These are phyloP conservation scores for Populus ilicifolia DNA, from an alignment of 345 rosid species.

Conservation along the genomic window DNA sequence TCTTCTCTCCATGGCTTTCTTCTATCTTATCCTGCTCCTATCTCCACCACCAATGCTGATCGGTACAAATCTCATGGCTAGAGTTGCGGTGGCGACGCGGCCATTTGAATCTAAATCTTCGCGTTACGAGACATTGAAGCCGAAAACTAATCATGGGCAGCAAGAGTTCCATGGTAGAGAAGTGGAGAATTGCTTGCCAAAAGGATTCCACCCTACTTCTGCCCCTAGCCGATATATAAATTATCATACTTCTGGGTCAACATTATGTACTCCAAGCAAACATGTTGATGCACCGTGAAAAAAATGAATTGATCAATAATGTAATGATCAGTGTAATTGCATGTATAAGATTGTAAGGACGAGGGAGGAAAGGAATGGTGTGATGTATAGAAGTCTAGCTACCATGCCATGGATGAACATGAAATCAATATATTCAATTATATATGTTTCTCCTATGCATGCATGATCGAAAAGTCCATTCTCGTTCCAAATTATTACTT, in stretches of 20 bases:
- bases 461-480: not conserved
- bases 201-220: conserved; percentile 46
- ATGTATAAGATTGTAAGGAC: not conserved
- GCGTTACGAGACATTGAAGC: conserved; percentile 17
- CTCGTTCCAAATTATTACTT: not conserved
- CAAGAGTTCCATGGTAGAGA: not conserved
- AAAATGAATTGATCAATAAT: not conserved
- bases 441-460: not conserved
- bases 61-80: not conserved
- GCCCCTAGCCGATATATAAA: conserved; percentile 62
- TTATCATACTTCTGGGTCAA: conserved; percentile 34
- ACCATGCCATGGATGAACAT: not conserved
- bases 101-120: conserved; percentile 18
- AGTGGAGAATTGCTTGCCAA: conserved; percentile 50
- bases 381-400: not conserved
- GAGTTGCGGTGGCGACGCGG: conserved; percentile 26
- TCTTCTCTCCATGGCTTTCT: conserved; percentile 10
- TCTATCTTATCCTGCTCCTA: conserved; percentile 27
- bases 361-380: not conserved
- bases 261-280: conserved; percentile 26
- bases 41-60: conserved; percentile 10
- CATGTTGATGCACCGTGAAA: conserved; percentile 20
- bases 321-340: not conserved
- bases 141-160: conserved; percentile 1
- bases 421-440: not conserved